Conservation (phyloP, 495 filamentous ascomycete genomes). For the Tuber magnatum region DNA sequence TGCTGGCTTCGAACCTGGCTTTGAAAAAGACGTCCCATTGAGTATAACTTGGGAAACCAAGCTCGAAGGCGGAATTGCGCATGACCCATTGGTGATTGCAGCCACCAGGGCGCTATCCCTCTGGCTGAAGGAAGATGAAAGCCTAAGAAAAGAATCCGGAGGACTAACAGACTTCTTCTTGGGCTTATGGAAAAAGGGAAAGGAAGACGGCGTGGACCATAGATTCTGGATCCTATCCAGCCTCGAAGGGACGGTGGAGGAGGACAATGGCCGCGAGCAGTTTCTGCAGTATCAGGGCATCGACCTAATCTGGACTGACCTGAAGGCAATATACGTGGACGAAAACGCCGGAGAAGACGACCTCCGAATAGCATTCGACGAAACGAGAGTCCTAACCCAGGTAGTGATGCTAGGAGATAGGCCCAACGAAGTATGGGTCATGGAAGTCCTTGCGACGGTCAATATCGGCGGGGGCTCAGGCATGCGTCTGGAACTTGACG, state of each 20-base stretch:
- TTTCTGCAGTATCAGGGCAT: constrained; percentile 49
- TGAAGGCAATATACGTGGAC: constrained; percentile 43
- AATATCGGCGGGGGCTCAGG: constrained; percentile 44
- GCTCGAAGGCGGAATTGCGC: constrained; percentile 41
- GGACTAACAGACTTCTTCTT: constrained; percentile 55
- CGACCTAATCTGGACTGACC: constrained; percentile 46
- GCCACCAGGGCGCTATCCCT: constrained; percentile 50
- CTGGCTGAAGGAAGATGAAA: constrained; percentile 60
- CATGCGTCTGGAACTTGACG: constrained; percentile 46
- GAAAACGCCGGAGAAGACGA: constrained; percentile 36
- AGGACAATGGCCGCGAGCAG: constrained; percentile 45
- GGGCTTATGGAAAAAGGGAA: constrained; percentile 48
- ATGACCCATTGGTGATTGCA: constrained; percentile 49
- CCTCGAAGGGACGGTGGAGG: constrained; percentile 48
- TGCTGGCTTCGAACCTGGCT: constrained; percentile 49
- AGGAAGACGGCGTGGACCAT: constrained; percentile 44
- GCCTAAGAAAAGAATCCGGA: constrained; percentile 49
- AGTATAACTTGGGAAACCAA: constrained; percentile 51
- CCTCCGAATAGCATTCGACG: constrained; percentile 47
- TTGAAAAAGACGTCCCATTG: constrained; percentile 39
- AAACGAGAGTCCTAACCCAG: constrained; percentile 49
- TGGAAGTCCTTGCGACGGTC: constrained; percentile 30
- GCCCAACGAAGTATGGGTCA: constrained; percentile 21
- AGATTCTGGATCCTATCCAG: constrained; percentile 50
- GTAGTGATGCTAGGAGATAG: constrained; percentile 45